These are phyloP conservation scores for Tremella yokohamensis DNA, from an alignment of 768 basidiomycete genomes.

Conservation along the genomic window DNA sequence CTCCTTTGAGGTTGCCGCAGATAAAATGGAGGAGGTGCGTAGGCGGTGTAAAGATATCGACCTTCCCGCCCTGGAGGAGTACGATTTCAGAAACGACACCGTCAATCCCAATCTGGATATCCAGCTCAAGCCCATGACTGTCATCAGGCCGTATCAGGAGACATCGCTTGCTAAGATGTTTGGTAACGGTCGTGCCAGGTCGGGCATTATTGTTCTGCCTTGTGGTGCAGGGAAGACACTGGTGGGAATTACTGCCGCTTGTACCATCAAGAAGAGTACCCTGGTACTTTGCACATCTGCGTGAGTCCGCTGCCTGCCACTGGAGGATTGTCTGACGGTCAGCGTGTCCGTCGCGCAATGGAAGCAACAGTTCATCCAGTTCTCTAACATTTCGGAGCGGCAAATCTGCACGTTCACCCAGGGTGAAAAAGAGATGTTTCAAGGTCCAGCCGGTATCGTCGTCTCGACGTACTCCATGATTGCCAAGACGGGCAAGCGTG, in stretches of 20 bases:
- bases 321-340: neutral
- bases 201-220: constrained; percentile 95
- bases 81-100: constrained; percentile 96
- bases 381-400: constrained; percentile 94
- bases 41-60: constrained; percentile 94
- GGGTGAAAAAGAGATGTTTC: constrained; percentile 95
- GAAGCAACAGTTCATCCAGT: constrained; percentile 96
- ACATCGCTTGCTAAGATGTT: constrained; percentile 99
- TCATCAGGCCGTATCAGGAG: constrained; percentile 97
- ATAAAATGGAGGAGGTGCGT: constrained; percentile 96
- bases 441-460: constrained; percentile 94
- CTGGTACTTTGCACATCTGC: constrained; percentile 95
- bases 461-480: constrained; percentile 99
- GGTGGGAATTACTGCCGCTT: constrained; percentile 98
- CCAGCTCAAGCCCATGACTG: constrained; percentile 94
- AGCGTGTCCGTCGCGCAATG: constrained; percentile 84
- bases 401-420: constrained; percentile 98
- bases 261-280: constrained; percentile 98
- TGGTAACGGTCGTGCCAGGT: constrained; percentile 95
- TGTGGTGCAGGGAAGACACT: constrained; percentile 99
- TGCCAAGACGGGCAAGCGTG: constrained; percentile 94
- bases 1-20: constrained; percentile 91
- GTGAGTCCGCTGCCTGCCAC: constrained; percentile 57
- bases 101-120: constrained; percentile 96
- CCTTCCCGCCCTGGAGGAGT: constrained; percentile 97